Base-by-base conservation (phyloP, 2,329 filamentous ascomycete genomes). In the Colletotrichum noveboracense region DNA sequence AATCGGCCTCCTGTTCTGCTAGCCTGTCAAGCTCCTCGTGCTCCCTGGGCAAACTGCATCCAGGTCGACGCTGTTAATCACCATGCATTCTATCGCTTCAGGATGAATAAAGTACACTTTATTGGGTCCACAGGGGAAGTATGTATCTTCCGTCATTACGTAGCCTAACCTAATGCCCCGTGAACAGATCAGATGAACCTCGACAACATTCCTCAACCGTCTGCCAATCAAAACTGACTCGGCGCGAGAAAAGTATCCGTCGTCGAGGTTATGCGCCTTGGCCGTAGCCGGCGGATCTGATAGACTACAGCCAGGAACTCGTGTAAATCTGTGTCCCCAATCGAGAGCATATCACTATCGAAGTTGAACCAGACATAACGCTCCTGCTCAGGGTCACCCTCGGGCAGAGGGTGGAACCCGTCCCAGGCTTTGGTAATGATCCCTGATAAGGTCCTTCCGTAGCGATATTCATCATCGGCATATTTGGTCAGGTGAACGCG, bases 341-440 rank as follows among this genome's bases (percentile, higher is more conserved):
- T 21, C 13, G 30, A 70, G 28, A 74, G 13, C 55, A 64, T 43
- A 48, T 64, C 71, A 13, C 8, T 8, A 2, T 64, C 66, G 9
- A 64, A 74, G 56, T 74, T 74, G 43, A 74, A 43, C 56, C 66
- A 74, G 30, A 70, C 30, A n/a, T 74, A 62, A 38, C 36, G 66
- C 56, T 74, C 9, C 16, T 0, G 55, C 38, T n/a, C 18, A 21
- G 8, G 66, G 21, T 14, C 12, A 24, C 30, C 55, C 70, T 62
- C 32, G 13, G 28, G 14, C 28, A 68, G 3, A 26, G 64, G 34
- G 52, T 48, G 7, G 13, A 18, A 12, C n/a, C 26, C 14, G 52
- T 21, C n/a, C 7, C 60, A 26, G 26, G 36, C 3, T 38, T 16
- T 73, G 4, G 13, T 38, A 13, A 6, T 6, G 36, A 64, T 30